phyloP scores from a whole-genome alignment of 2,329 filamentous ascomycete genomes.

The Aureobasidium sp. region DNA sequence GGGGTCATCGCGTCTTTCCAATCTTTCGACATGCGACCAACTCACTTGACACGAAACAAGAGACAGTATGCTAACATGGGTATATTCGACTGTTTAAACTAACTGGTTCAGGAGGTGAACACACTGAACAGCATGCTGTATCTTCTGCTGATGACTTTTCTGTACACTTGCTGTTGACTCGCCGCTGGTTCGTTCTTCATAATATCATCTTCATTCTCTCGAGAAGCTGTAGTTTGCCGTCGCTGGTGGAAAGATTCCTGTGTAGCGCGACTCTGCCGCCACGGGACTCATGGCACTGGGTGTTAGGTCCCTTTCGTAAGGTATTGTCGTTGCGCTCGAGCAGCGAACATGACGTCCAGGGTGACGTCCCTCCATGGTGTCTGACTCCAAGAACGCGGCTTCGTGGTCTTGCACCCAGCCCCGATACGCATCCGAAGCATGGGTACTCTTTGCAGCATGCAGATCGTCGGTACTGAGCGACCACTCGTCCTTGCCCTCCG shows the following conservation, averaged over 20 bases:
- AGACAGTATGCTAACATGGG: not conserved
- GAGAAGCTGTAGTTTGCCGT: constrained; percentile 1
- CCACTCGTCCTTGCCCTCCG: constrained; percentile 1
- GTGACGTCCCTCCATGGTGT: not conserved
- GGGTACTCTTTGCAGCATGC: not conserved
- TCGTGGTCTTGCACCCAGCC: not conserved
- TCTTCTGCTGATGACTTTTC: not conserved
- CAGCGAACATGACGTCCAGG: not conserved
- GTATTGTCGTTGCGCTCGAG: not conserved
- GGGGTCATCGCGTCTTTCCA: no score
- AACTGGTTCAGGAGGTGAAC: not conserved
- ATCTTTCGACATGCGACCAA: no score
- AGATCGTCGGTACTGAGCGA: constrained; percentile 1
- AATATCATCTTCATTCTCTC: not conserved
- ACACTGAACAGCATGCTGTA: not conserved
- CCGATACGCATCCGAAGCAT: not conserved
- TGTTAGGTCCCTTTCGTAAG: not conserved
- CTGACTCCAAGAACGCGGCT: not conserved
- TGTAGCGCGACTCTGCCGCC: not conserved
- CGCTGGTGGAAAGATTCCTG: not conserved
- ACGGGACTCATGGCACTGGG: constrained; percentile 6
- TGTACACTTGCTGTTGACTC: not conserved
- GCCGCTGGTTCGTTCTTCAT: not conserved
- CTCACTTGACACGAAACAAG: no score
- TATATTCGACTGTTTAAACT: not conserved